Percentiles rank a stretch among this genome's conserved stretches.
phyloP scores from a whole-genome alignment of 2,329 filamentous ascomycete genomes.

The Dichotomopilus funicola region DNA sequence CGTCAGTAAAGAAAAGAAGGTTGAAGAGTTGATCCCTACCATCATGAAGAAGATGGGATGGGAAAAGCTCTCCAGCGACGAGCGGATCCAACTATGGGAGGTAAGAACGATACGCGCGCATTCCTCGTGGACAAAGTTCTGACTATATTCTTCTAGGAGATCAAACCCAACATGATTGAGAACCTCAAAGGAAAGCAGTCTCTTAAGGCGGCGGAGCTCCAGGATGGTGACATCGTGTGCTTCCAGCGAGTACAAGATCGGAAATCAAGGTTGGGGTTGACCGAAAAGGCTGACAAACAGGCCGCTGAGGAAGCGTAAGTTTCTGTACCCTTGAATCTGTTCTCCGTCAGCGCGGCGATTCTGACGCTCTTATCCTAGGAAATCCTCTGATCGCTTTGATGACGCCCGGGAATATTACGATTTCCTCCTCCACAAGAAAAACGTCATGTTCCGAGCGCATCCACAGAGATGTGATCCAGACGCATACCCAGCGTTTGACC shows the following conservation, averaged over 20 bases:
- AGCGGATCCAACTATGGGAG: slow-evolving; percentile 70
- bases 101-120: slow-evolving; percentile 32
- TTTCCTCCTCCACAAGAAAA: slow-evolving; percentile 78
- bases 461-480: slow-evolving; percentile 48
- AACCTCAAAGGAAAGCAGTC: slow-evolving; percentile 85
- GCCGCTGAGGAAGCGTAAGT: slow-evolving; percentile 31
- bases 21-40: slow-evolving; percentile 70
- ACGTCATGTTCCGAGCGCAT: slow-evolving; percentile 69
- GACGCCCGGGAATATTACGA: slow-evolving; percentile 89
- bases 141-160: slow-evolving; percentile 53
- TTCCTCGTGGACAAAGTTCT: not conserved
- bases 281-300: slow-evolving; percentile 36
- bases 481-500: slow-evolving; percentile 60
- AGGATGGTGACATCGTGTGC: slow-evolving; percentile 94
- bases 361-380: slow-evolving; percentile 24
- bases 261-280: slow-evolving; percentile 36
- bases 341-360: slow-evolving; percentile 4
- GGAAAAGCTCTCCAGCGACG: slow-evolving; percentile 62
- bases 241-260: slow-evolving; percentile 65
- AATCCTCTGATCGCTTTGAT: slow-evolving; percentile 48
- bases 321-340: too few relatives aligned
- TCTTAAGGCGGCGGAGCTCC: slow-evolving; percentile 84
- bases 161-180: slow-evolving; percentile 97
- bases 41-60: slow-evolving; percentile 83
- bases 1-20: slow-evolving; percentile 79